Base-by-base conservation (phyloP, 805 yeast species). In the Cyberlindnera maritima region DNA sequence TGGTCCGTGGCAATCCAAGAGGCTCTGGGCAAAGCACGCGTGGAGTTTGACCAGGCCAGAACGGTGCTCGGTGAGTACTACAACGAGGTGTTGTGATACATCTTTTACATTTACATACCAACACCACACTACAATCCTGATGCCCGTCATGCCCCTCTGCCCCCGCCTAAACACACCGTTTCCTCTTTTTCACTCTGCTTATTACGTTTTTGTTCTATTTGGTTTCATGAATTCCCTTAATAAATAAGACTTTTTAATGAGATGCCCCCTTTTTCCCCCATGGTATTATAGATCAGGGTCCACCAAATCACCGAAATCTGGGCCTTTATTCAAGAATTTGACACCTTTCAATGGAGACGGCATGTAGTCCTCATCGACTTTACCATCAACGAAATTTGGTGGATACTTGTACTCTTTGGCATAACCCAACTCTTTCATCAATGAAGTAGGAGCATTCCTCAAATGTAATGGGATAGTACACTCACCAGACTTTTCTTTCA, bases 371-470 rank as follows among this genome's bases (percentile, higher is more conserved):
- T 94, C 99, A 36, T 69, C 62, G 5, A 87, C 94, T 43, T 69
- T 63, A 0, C 98, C 98, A 47, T 82, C 79, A 39, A 69, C 68
- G 63, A 63, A 95, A 53, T 80, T 75, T 0, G 99, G 99, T 56
- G 90, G 90, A 65, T 94, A 95, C 64, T 89, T 88, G 68, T 94
- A 94, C 14, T 81, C 83, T 44, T 83, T 78, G 15, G 87, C 85
- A 62, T 91, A 92, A 0, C 96, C 98, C 49, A 90, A 59, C 43
- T 89, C 96, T 47, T 81, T 76, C 99, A 94, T 94, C 39, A 94
- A 71, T 56, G 73, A 75, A 0, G 99, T 95, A 2, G 99, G 99
- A 0, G 99, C 98, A 63, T 94, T 95, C 54, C 98, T 76, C 32
- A 94, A 70, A 65, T 94, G 98, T 58, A 84, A 55, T 0, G 95